Percentiles rank a stretch among this genome's conserved stretches.
phyloP scores from a whole-genome alignment of 257 asterid genomes.

The Nicotiana sylvestris region DNA sequence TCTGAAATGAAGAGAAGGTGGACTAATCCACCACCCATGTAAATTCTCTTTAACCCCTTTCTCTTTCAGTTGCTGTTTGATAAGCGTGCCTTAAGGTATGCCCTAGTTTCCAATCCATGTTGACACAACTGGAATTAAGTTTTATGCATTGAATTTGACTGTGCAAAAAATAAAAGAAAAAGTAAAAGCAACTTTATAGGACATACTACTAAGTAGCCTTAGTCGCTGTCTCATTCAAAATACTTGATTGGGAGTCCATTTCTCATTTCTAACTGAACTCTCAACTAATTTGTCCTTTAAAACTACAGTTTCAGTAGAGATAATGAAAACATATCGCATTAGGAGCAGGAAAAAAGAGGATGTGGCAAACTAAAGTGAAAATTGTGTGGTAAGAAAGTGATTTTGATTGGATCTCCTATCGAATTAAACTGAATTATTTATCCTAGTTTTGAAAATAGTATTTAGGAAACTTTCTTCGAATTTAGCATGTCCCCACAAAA shows the following conservation, averaged over 20 bases:
- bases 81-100: background rate
- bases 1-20: conserved; percentile 96
- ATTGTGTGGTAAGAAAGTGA: background rate
- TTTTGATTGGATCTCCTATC: background rate
- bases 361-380: background rate
- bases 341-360: background rate
- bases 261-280: background rate
- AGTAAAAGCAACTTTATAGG: background rate
- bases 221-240: background rate
- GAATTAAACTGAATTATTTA: background rate
- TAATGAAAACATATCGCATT: background rate
- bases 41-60: conserved; percentile 13
- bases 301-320: background rate
- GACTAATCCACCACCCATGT: conserved; percentile 87
- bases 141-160: background rate
- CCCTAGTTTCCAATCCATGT: conserved; percentile 2
- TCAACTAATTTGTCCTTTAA: background rate
- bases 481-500: no score
- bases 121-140: background rate
- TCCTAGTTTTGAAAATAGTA: background rate
- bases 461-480: no score
- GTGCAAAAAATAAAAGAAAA: background rate
- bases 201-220: background rate
- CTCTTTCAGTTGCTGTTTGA: background rate
- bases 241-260: background rate